Evolutionary conservation across 2,329 filamentous ascomycete genomes (phyloP), one percentile per base, ranked within the genome.

Genomic region (Monilinia aucupariae): DNA sequence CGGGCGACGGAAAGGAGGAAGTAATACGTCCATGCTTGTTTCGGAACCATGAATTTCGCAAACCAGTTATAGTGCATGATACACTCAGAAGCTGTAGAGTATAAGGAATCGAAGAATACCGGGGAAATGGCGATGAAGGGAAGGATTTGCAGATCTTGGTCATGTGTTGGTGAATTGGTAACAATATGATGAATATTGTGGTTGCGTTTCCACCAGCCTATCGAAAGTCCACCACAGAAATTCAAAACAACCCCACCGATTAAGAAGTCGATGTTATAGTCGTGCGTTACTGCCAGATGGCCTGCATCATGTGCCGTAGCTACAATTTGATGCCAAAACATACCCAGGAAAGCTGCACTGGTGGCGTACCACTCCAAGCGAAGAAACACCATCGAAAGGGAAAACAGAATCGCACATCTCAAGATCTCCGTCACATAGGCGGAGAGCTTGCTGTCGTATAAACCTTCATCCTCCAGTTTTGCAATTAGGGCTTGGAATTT

Each of bases 141-240:
- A 76, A 96, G 84, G 74, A 96, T 89, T 74, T 93, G 86, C 70
- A 97, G 97, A 74, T 97, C 93, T 0, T 93, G 93, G 73, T 97
- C 93, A 74, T 97, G 93, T 75, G 97, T 93, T 15, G 92, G 90
- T 47, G 89, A 89, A 75, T 97, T 97, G 17, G 94, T 97, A 59
- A 97, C 89, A 69, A 97, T 92, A 73, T 97, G 93, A 74, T 97
- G 93, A 9, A 97, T 92, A 72, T 97, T 97, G 76, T 97, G 93
- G 74, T 87, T 97, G 66, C 86, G 83, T 77, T 97, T 97, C 93
- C 94, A 99, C 94, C 94, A 99, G 49, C 93, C 91, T 61, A 96
- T 78, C 27, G 91, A 96, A 41, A 99, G 77, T 0, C 94, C 94
- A 48, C 94, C 94, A n/a, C 94, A 78, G 70, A 89, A 97, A 74